Conservation (phyloP, 2,329 filamentous ascomycete species). For the Cladosporium sp. region DNA sequence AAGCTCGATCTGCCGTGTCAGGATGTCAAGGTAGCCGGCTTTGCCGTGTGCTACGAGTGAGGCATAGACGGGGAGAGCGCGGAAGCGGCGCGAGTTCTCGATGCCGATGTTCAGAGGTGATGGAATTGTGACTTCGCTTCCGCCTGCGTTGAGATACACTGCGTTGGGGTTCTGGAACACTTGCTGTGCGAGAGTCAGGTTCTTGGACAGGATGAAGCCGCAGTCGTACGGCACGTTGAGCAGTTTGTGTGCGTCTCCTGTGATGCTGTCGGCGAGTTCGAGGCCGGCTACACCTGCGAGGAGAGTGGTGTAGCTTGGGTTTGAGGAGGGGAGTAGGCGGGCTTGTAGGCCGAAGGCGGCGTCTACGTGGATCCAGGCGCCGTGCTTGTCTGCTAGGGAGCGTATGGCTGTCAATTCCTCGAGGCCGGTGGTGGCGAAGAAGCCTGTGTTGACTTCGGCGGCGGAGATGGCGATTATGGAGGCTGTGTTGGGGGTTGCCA, state of each 20-base stretch:
- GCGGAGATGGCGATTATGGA: conserved; percentile 77
- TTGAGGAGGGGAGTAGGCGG: conserved; percentile 53
- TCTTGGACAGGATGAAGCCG: conserved; percentile 78
- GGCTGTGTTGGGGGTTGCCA: conserved; percentile 52
- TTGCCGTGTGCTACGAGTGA: conserved; percentile 71
- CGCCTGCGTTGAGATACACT: conserved; percentile 60
- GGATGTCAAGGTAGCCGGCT: conserved; percentile 63
- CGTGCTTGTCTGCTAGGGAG: conserved; percentile 65
- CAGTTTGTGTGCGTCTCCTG: conserved; percentile 84
- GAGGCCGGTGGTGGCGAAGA: conserved; percentile 61
- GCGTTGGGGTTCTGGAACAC: conserved; percentile 84
- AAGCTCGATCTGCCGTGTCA: conserved; percentile 68
- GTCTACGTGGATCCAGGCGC: conserved; percentile 85
- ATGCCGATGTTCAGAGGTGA: conserved; percentile 82
- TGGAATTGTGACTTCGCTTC: conserved; percentile 49
- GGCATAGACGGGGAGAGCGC: conserved; percentile 84
- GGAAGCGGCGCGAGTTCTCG: conserved; percentile 87
- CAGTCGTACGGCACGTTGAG: conserved; percentile 93
- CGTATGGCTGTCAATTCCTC: conserved; percentile 62
- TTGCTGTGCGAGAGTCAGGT: conserved; percentile 52
- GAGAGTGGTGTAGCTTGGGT: conserved; percentile 53
- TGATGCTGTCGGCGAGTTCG: conserved; percentile 81
- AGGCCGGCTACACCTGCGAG: conserved; percentile 56
- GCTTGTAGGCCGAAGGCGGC: conserved; percentile 87
- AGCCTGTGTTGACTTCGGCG: conserved; percentile 86